These are phyloP conservation scores for Wallacemonas sp. DNA, from an alignment of 208 protist genomes.

Conservation along the genomic window DNA sequence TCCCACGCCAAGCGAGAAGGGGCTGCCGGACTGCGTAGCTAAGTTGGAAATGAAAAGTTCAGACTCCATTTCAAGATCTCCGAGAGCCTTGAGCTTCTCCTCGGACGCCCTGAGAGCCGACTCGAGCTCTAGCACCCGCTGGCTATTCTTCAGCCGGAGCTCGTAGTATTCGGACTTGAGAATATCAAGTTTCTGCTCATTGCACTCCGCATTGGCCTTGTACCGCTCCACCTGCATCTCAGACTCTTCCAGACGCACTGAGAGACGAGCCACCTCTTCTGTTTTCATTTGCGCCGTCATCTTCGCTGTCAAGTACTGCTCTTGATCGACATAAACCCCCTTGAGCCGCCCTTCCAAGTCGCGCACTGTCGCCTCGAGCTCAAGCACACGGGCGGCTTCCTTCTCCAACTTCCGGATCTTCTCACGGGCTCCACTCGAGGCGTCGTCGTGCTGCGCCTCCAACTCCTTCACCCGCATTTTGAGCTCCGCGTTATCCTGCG, in stretches of 20 bases:
- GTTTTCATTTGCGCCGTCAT: slow-evolving; percentile 81
- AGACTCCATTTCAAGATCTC: slow-evolving; percentile 84
- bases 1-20: no score
- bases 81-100: slow-evolving; percentile 80
- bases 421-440: slow-evolving; percentile 31
- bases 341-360: slow-evolving; percentile 58
- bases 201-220: slow-evolving; percentile 79
- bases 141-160: slow-evolving; percentile 71
- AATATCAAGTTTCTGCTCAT: slow-evolving; percentile 89
- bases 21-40: slow-evolving; percentile 28
- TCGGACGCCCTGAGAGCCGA: slow-evolving; percentile 60
- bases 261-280: slow-evolving; percentile 77
- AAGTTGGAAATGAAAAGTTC: slow-evolving; percentile 86
- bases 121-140: slow-evolving; percentile 81
- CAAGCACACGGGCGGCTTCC: slow-evolving; percentile 42
- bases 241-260: slow-evolving; percentile 73
- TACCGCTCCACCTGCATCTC: slow-evolving; percentile 79
- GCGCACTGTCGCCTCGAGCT: slow-evolving; percentile 64
- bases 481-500: slow-evolving; percentile 54
- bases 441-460: slow-evolving; percentile 36
- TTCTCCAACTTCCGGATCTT: slow-evolving; percentile 37
- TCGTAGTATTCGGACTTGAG: slow-evolving; percentile 91
- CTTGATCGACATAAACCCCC: slow-evolving; percentile 65
- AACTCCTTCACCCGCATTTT: slow-evolving; percentile 53
- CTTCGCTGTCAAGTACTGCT: slow-evolving; percentile 81